Conservation (phyloP, 2,329 filamentous ascomycete species). For the Hypomyces rosellus region DNA sequence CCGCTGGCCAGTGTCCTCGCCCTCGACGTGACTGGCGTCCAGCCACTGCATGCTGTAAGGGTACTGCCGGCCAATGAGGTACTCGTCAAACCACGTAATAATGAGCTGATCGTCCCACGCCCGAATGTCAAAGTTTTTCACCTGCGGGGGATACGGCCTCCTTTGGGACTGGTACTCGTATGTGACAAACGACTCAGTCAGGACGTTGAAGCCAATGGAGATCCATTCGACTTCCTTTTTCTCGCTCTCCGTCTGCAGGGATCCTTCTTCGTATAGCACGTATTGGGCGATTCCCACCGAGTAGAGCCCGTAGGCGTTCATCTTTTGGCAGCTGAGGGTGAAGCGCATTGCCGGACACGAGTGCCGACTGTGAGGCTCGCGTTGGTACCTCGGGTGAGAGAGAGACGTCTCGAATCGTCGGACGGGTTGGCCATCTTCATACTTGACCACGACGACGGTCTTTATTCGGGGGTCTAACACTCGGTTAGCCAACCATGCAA, state of each 20-base stretch:
- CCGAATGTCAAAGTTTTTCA: slow-evolving; percentile 8
- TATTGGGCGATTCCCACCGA: slow-evolving; percentile 7
- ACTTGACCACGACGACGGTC: slow-evolving; percentile 8
- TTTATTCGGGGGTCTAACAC: slow-evolving; percentile 6
- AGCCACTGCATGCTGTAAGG: slow-evolving; percentile 10
- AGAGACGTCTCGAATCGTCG: slow-evolving; percentile 5
- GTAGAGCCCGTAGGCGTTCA: slow-evolving; percentile 7
- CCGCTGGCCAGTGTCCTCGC: neutral
- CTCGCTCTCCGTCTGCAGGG: neutral
- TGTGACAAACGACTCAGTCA: slow-evolving; percentile 7
- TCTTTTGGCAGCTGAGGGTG: slow-evolving; percentile 7
- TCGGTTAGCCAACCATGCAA: neutral
- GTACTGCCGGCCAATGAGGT: slow-evolving; percentile 10
- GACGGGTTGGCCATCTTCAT: slow-evolving; percentile 5
- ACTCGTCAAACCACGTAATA: slow-evolving; percentile 12
- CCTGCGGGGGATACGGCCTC: slow-evolving; percentile 5
- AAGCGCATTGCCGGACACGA: slow-evolving; percentile 10
- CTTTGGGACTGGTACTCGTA: slow-evolving; percentile 7
- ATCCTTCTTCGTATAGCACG: slow-evolving; percentile 1
- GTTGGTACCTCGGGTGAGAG: slow-evolving; percentile 7
- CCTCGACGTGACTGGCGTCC: neutral
- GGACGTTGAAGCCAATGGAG: slow-evolving; percentile 9
- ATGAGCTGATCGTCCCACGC: slow-evolving; percentile 11
- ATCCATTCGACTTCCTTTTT: slow-evolving; percentile 7
- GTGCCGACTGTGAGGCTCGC: slow-evolving; percentile 6